Evolutionary conservation across 106 monocot species (phyloP).

Genomic region (Apostasia ramifera): DNA sequence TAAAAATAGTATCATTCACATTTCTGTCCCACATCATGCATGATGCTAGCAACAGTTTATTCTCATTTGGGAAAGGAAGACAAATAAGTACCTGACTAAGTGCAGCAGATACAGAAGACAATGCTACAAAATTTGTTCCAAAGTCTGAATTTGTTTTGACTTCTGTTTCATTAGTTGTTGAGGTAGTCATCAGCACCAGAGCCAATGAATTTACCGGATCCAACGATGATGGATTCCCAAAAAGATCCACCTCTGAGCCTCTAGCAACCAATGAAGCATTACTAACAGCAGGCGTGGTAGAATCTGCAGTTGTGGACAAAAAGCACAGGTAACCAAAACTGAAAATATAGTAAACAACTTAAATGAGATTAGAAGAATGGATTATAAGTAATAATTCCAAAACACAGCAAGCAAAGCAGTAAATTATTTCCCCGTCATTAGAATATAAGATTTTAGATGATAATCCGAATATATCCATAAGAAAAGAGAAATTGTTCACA

Average conservation of each 20-base stretch:
- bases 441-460: too few species aligned
- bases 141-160: slow-evolving; percentile 31
- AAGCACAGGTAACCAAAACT: background rate
- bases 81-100: slow-evolving; percentile 48
- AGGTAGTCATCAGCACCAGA: slow-evolving; percentile 42
- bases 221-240: slow-evolving; percentile 38
- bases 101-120: slow-evolving; percentile 35
- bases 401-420: too few species aligned
- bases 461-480: too few species aligned
- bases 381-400: too few species aligned
- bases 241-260: slow-evolving; percentile 54
- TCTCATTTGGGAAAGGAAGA: background rate
- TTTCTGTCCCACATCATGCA: background rate
- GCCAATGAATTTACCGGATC: slow-evolving; percentile 68
- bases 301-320: slow-evolving; percentile 1
- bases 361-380: too few species aligned
- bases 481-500: too few species aligned
- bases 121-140: slow-evolving; percentile 33
- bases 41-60: background rate
- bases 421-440: too few species aligned
- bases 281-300: slow-evolving; percentile 7
- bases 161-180: slow-evolving; percentile 15
- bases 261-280: slow-evolving; percentile 19
- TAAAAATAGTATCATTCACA: background rate
- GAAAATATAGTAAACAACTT: background rate